phyloP scores from a whole-genome alignment of 306 rosid species.

The Datisca glomerata region DNA sequence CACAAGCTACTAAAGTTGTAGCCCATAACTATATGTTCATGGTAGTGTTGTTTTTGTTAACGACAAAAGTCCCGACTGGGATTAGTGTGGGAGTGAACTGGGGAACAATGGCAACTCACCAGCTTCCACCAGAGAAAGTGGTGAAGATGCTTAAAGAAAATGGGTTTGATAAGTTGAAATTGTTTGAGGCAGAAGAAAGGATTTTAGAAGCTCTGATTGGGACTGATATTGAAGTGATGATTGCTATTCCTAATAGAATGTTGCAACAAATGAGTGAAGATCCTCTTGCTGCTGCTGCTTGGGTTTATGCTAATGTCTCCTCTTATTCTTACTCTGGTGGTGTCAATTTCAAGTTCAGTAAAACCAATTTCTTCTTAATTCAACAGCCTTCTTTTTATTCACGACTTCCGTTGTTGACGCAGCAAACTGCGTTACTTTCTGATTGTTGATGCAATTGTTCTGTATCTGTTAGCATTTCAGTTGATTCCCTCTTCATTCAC shows the following conservation, averaged over 20 bases:
- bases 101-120: constrained; percentile 82
- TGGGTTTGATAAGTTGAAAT: constrained; percentile 56
- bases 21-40: constrained; percentile 2
- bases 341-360: constrained; percentile 82
- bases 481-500: too few relatives aligned
- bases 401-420: background rate
- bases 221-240: constrained; percentile 71
- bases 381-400: background rate
- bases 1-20: too few relatives aligned
- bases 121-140: constrained; percentile 55
- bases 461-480: too few relatives aligned
- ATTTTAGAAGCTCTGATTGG: constrained; percentile 68
- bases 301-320: constrained; percentile 88
- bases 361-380: too few relatives aligned
- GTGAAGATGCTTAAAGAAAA: constrained; percentile 65
- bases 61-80: constrained; percentile 16
- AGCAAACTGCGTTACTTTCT: too few relatives aligned
- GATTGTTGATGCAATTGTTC: too few relatives aligned
- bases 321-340: constrained; percentile 64
- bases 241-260: constrained; percentile 74
- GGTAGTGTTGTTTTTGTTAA: constrained; percentile 23
- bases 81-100: constrained; percentile 71
- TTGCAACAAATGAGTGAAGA: constrained; percentile 45
- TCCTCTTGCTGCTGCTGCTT: constrained; percentile 54
- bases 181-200: constrained; percentile 76